These are phyloP conservation scores for Colletotrichum brevisporum DNA, from an alignment of 2,329 filamentous ascomycete genomes.

Conservation along the genomic window DNA sequence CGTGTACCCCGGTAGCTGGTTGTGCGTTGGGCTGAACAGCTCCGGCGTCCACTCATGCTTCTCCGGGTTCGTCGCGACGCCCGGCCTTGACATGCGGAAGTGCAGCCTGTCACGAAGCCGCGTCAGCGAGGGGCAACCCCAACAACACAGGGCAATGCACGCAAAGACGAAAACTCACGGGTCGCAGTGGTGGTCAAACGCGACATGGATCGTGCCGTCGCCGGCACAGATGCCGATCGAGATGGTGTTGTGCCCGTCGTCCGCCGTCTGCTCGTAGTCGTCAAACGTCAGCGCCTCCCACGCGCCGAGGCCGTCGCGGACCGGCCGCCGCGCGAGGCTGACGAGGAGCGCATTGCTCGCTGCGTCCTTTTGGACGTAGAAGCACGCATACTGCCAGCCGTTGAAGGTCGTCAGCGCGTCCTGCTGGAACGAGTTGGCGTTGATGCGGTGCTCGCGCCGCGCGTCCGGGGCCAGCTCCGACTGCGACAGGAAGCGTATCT, in stretches of 20 bases:
- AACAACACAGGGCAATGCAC: too few relatives aligned
- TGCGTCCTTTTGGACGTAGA: slow-evolving; percentile 31
- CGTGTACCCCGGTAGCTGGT: slow-evolving; percentile 33
- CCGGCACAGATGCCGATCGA: slow-evolving; percentile 31
- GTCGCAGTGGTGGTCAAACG: slow-evolving; percentile 37
- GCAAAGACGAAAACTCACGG: slow-evolving; percentile 18
- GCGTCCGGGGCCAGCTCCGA: slow-evolving; percentile 30
- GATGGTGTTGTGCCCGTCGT: slow-evolving; percentile 40
- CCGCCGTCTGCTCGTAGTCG: slow-evolving; percentile 37
- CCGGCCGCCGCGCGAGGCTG: slow-evolving; percentile 22
- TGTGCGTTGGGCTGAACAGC: slow-evolving; percentile 36
- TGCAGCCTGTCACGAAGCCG: slow-evolving; percentile 8
- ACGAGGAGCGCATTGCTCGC: slow-evolving; percentile 21
- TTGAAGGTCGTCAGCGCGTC: slow-evolving; percentile 36
- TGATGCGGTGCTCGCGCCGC: slow-evolving; percentile 36
- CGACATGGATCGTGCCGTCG: slow-evolving; percentile 34
- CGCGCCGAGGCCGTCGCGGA: neutral
- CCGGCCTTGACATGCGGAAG: slow-evolving; percentile 31
- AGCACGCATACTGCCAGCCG: slow-evolving; percentile 36
- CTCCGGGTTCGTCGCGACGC: slow-evolving; percentile 25
- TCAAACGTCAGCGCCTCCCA: slow-evolving; percentile 33
- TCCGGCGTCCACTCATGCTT: slow-evolving; percentile 23
- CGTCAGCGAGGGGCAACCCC: neutral
- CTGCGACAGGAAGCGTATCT: slow-evolving; percentile 14
- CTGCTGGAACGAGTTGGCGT: slow-evolving; percentile 39